Percentiles rank a stretch among this genome's conserved stretches.
Conservation (phyloP, 1,139 yeast species). For the Chernovozyma aurita region DNA sequence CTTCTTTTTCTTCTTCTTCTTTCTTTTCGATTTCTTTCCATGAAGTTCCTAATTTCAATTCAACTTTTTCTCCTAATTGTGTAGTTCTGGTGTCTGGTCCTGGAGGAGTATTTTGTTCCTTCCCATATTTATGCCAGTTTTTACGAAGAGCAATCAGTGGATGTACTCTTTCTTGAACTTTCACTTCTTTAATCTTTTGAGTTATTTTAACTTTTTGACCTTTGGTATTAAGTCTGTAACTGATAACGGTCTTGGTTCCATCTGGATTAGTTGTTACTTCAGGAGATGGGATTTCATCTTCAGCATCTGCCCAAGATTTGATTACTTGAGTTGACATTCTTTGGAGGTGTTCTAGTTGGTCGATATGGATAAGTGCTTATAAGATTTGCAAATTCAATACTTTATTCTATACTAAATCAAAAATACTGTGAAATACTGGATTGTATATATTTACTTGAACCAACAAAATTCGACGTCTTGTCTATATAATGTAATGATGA, state of each 20-base stretch:
- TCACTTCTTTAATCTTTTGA: constrained; percentile 74
- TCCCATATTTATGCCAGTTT: constrained; percentile 79
- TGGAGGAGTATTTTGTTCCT: constrained; percentile 67
- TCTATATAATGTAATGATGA: too few species aligned
- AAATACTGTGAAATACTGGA: too few species aligned
- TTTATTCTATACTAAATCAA: too few species aligned
- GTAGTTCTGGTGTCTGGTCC: constrained; percentile 90
- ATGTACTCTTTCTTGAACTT: constrained; percentile 77
- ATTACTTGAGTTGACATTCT: constrained; percentile 37
- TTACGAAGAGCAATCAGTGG: constrained; percentile 70
- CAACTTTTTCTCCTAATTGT: constrained; percentile 82
- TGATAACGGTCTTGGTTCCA: constrained; percentile 85
- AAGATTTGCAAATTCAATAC: too few species aligned
- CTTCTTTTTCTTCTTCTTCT: constrained; percentile 57
- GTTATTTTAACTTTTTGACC: constrained; percentile 87
- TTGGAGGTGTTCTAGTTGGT: too few species aligned
- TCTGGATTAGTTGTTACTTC: constrained; percentile 74
- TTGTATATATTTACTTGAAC: too few species aligned
- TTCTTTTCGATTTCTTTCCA: constrained; percentile 65
- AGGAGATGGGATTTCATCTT: constrained; percentile 61
- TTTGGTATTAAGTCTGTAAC: constrained; percentile 69
- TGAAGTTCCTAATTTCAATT: constrained; percentile 61
- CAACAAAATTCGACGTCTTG: too few species aligned
- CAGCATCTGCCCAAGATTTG: constrained; percentile 66
- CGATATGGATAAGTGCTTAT: neutral